These are phyloP conservation scores for Entomortierella lignicola DNA, from an alignment of 192 early-diverging fungal species.

Conservation along the genomic window DNA sequence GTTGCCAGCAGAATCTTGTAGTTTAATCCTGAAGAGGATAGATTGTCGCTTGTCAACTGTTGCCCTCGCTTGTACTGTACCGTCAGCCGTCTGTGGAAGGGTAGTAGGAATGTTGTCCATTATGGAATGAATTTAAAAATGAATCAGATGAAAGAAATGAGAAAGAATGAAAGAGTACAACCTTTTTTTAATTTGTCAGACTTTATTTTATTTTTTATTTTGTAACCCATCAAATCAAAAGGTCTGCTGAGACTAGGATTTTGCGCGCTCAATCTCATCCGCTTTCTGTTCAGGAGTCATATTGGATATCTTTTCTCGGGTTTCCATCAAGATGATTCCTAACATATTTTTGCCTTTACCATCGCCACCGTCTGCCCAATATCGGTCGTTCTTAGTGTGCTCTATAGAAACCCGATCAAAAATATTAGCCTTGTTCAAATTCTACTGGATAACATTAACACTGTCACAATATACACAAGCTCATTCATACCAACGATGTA, in stretches of 20 bases:
- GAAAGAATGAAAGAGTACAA: too few relatives aligned
- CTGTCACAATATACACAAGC: neutral
- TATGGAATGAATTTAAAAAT: slow-evolving; percentile 2
- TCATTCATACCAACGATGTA: slow-evolving; percentile 24
- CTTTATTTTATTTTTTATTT: neutral
- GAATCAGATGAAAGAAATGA: neutral
- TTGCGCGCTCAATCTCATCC: slow-evolving; percentile 17
- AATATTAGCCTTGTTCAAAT: neutral
- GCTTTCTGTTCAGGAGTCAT: slow-evolving; percentile 32
- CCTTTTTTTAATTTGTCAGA: too few relatives aligned
- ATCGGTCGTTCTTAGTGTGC: slow-evolving; percentile 54
- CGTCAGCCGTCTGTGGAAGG: neutral
- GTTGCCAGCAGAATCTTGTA: slow-evolving; percentile 36
- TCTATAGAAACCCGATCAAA: slow-evolving; percentile 12
- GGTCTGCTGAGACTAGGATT: neutral
- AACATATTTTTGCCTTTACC: slow-evolving; percentile 52
- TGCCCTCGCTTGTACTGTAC: slow-evolving; percentile 20
- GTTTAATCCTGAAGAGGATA: slow-evolving; percentile 46
- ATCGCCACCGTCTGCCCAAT: slow-evolving; percentile 57
- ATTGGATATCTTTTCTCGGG: slow-evolving; percentile 16
- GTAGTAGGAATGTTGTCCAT: slow-evolving; percentile 12
- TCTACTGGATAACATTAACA: too few relatives aligned
- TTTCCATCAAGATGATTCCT: slow-evolving; percentile 38
- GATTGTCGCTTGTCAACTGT: slow-evolving; percentile 39
- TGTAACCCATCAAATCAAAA: neutral